Evolutionary conservation across 305 asterid species (phyloP).

Genomic region (Fraxinus platypoda): DNA sequence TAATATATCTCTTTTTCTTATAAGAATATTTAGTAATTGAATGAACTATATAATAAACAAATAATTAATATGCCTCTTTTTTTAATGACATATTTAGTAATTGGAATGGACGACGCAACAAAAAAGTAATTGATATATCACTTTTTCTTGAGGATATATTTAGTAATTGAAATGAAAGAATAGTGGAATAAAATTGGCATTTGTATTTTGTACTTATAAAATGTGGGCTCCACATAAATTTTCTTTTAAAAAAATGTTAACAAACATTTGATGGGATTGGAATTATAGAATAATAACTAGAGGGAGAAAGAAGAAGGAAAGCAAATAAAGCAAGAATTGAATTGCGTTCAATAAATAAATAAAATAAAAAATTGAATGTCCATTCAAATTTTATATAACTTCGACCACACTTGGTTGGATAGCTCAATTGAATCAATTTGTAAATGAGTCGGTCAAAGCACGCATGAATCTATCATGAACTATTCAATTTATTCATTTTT

Average conservation of each 20-base stretch:
- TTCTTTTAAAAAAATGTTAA: neutral
- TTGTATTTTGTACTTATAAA: neutral
- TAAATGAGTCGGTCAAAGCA: neutral
- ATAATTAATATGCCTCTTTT: too few species aligned
- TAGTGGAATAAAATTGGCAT: neutral
- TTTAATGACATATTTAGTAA: too few species aligned
- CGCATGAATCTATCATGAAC: neutral
- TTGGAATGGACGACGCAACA: too few species aligned
- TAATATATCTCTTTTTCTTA: too few species aligned
- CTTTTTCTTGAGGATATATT: too few species aligned
- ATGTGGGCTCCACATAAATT: constrained; percentile 18
- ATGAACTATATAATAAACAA: too few species aligned
- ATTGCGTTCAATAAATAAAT: neutral
- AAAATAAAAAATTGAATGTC: neutral
- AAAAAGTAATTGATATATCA: too few species aligned
- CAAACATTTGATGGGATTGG: neutral
- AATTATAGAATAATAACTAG: neutral
- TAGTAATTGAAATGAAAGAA: neutral
- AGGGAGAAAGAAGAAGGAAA: too few species aligned
- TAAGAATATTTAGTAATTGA: too few species aligned
- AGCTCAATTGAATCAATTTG: neutral
- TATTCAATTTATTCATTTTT: too few species aligned
- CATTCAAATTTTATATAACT: neutral
- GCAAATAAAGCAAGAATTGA: neutral
- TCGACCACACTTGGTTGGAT: neutral